Evolutionary conservation across 139 green algal genomes (phyloP), one percentile per base, ranked within the genome.

Genomic region (Ulvella scutata): DNA sequence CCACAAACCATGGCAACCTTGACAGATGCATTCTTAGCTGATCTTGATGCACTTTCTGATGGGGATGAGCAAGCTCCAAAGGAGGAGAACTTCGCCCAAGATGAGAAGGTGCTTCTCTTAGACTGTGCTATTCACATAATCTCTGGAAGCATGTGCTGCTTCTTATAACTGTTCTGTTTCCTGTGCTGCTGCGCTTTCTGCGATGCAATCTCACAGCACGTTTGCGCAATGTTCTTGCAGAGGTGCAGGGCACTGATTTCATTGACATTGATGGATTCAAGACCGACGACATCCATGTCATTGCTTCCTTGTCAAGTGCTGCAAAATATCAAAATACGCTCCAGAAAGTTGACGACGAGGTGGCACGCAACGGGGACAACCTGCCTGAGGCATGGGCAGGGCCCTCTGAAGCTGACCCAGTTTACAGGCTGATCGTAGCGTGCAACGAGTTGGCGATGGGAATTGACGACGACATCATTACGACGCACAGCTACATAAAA

Each of bases 401-500:
- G 38, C 34, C 61, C 3, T 31, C 6, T 59, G 43, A 29, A 37
- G 74, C 62, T 37, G 20, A 31, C 34, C 37, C 26, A 6, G 23
- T 29, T 6, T 44, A 23, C 84, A 90, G 87, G 79, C 82, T 98
- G 74, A 87, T 98, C 21, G 89, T 98, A 36, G 87, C 97, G 38
- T 98, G 94, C 85, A 98, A 98, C 83, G 81, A 88, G 81, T 80
- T 98, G 73, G 88, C 87, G 7, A 92, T 98, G 73, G 93, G 98
- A 74, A 94, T 99, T 74, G 94, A 99, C 78, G 94, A 92, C 76
- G 94, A 98, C 77, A 90, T 97, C 29, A 75, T 74, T 2, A 76
- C 89, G 9, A 85, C 98, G 38, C 91, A 98, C 85, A 92, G 86
- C 76, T 94, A 92, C 78, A 79, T 96, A 35, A 67, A 67, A 26